Percentiles rank a stretch among this genome's conserved stretches.
phyloP scores from a whole-genome alignment of 495 filamentous ascomycete species.

The Letharia columbiana region DNA sequence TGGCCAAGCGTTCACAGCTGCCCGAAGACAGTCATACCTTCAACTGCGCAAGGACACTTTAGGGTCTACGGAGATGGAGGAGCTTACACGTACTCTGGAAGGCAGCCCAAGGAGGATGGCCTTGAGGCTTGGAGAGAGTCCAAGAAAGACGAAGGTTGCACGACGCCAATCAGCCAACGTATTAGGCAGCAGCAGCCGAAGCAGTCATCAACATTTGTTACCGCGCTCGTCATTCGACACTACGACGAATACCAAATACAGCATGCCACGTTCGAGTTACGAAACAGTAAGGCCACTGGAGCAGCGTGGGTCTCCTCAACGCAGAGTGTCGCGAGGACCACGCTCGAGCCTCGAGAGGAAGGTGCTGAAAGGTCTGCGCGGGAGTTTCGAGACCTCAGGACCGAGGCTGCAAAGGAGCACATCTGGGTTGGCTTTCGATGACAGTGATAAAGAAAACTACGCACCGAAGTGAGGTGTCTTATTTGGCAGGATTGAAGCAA shows the following conservation, averaged over 20 bases:
- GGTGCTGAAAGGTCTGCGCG: conserved; percentile 5
- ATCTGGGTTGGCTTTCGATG: conserved; percentile 22
- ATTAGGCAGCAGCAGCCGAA: conserved; percentile 2
- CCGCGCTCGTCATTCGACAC: conserved; percentile 16
- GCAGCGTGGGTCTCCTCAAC: conserved; percentile 1
- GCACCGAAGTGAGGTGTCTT: background rate
- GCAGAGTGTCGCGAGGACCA: conserved; percentile 6
- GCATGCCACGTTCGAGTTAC: conserved; percentile 11
- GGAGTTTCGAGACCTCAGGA: conserved; percentile 8
- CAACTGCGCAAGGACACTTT: conserved; percentile 16
- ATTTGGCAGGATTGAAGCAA: background rate
- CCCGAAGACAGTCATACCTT: conserved; percentile 22
- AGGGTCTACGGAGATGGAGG: conserved; percentile 17
- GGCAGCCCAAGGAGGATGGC: conserved; percentile 19
- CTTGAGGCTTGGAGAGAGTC: background rate
- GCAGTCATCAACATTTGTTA: background rate
- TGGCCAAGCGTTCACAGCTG: conserved; percentile 26
- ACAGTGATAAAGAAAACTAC: conserved; percentile 14
- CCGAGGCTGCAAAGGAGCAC: conserved; percentile 25
- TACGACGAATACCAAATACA: conserved; percentile 9
- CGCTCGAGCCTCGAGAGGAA: conserved; percentile 15
- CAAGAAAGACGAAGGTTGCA: conserved; percentile 8
- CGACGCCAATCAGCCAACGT: conserved; percentile 19
- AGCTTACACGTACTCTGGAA: conserved; percentile 20
- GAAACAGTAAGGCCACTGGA: conserved; percentile 8